These are phyloP conservation scores for Dillenia turbinata DNA, from an alignment of 164 flowering plant genomes.

Conservation along the genomic window DNA sequence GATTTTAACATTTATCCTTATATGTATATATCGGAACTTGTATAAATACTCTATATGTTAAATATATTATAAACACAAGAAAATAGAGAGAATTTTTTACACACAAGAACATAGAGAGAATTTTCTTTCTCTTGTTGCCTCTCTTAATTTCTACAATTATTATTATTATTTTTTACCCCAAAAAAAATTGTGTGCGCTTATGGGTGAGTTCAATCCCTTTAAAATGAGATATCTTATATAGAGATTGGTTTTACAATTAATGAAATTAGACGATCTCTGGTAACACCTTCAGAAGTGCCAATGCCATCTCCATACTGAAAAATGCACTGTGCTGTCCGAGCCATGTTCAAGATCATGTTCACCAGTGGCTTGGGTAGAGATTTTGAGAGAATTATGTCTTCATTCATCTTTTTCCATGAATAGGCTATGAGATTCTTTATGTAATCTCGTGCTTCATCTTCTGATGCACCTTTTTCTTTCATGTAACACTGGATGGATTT, in stretches of 20 bases:
- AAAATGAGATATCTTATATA: not conserved
- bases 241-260: slow-evolving; percentile 7
- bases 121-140: too few species aligned
- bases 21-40: too few species aligned
- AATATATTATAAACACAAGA: too few species aligned
- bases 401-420: slow-evolving; percentile 21
- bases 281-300: slow-evolving; percentile 12
- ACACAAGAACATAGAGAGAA: too few species aligned
- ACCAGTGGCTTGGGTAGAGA: slow-evolving; percentile 5
- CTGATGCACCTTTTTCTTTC: slow-evolving; percentile 4
- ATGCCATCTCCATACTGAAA: slow-evolving; percentile 18
- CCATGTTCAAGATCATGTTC: slow-evolving; percentile 11
- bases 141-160: too few species aligned
- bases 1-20: too few species aligned
- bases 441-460: slow-evolving; percentile 13
- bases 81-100: too few species aligned
- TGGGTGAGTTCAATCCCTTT: too few species aligned
- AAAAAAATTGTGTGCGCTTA: too few species aligned
- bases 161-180: too few species aligned
- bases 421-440: slow-evolving; percentile 1
- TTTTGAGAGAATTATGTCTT: slow-evolving; percentile 3
- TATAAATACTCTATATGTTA: too few species aligned
- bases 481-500: slow-evolving; percentile 17
- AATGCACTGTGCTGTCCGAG: slow-evolving; percentile 12
- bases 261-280: slow-evolving; percentile 2